A percentile compares a stretch with the other conserved stretches of the same genome.
Evolutionary conservation across 2,329 filamentous ascomycete genomes (phyloP).

Genomic region (Penicillium sp.): DNA sequence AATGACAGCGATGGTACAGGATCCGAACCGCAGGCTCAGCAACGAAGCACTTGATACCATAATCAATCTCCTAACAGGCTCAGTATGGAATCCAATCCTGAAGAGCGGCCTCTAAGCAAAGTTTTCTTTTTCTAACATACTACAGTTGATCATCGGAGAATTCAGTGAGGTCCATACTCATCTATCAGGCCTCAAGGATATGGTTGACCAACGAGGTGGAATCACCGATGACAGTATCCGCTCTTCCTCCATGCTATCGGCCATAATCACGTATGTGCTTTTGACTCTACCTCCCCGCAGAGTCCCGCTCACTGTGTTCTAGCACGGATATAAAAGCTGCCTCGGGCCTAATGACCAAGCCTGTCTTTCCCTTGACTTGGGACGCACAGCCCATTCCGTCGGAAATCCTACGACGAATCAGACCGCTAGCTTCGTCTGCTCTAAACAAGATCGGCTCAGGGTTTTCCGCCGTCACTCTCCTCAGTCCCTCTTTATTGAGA

Average conservation of each 20-base stretch:
- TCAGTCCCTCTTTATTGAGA: conserved; percentile 29
- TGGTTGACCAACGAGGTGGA: conserved; percentile 39
- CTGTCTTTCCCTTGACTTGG: conserved; percentile 36
- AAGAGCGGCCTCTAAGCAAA: not conserved
- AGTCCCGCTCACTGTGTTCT: conserved; percentile 3
- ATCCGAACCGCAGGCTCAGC: conserved; percentile 28
- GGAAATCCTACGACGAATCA: conserved; percentile 28
- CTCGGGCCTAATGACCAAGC: conserved; percentile 33
- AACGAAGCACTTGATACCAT: conserved; percentile 39
- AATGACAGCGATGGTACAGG: conserved; percentile 33
- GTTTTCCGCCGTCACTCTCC: conserved; percentile 27
- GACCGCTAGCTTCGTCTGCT: conserved; percentile 25
- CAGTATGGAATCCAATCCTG: conserved; percentile 26
- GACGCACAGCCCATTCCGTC: conserved; percentile 29
- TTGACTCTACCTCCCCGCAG: not conserved
- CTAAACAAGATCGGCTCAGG: conserved; percentile 26
- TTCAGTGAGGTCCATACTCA: conserved; percentile 41
- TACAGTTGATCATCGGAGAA: conserved; percentile 36
- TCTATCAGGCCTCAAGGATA: conserved; percentile 35
- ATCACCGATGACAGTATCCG: conserved; percentile 27
- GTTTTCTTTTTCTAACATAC: conserved; percentile 16
- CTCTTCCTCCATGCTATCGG: conserved; percentile 25
- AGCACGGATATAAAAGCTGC: conserved; percentile 38
- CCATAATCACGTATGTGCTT: conserved; percentile 30
- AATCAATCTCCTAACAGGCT: conserved; percentile 37